Evolutionary conservation across 2,329 filamentous ascomycete species (phyloP).

Genomic region (Fusarium cyanostomum): DNA sequence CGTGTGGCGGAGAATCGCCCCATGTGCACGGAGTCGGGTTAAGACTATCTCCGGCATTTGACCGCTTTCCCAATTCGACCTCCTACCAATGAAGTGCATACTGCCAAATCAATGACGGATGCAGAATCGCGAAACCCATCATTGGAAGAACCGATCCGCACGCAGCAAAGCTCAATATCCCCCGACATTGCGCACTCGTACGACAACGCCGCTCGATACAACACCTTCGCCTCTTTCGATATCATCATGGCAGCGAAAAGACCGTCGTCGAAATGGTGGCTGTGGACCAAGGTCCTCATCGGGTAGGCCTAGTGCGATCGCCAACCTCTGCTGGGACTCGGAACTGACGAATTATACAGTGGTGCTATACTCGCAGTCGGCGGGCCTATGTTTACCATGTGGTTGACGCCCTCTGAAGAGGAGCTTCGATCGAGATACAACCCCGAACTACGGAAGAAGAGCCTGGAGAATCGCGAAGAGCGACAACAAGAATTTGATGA

Average conservation of each 20-base stretch:
- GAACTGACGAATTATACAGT: constrained; percentile 56
- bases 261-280: constrained; percentile 60
- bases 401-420: constrained; percentile 84
- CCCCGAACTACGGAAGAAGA: constrained; percentile 89
- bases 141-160: constrained; percentile 36
- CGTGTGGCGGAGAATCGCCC: neutral
- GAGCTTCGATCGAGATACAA: constrained; percentile 94
- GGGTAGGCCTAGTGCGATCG: constrained; percentile 62
- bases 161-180: constrained; percentile 3
- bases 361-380: constrained; percentile 78
- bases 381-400: constrained; percentile 85
- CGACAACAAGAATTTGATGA: constrained; percentile 88
- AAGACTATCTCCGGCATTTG: constrained; percentile 16
- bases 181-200: neutral
- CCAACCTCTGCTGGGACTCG: constrained; percentile 18
- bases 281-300: constrained; percentile 75
- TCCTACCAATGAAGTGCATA: constrained; percentile 27
- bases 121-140: constrained; percentile 42
- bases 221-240: neutral
- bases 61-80: constrained; percentile 38
- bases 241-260: constrained; percentile 53
- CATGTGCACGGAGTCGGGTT: constrained; percentile 17
- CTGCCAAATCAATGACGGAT: constrained; percentile 46
- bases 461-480: constrained; percentile 79
- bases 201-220: neutral